These are phyloP conservation scores for Penicillium hordei DNA, from an alignment of 2,329 filamentous ascomycete species.

Conservation along the genomic window DNA sequence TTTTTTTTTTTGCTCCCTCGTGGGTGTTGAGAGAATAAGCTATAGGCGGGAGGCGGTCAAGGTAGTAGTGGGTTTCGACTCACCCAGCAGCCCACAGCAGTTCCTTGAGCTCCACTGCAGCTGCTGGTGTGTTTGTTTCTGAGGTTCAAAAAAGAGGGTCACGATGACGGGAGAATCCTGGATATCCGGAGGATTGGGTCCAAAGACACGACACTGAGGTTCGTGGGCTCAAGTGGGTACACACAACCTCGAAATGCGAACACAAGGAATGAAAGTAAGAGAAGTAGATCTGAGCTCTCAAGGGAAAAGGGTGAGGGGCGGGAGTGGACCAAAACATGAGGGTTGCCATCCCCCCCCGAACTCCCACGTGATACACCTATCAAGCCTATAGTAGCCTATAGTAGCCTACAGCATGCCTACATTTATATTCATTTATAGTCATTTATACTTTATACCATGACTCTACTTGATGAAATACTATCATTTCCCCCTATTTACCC, in stretches of 20 bases:
- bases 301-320: constrained; percentile 20
- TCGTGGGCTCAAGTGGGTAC: neutral
- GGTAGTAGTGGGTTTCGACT: constrained; percentile 22
- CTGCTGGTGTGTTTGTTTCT: constrained; percentile 22
- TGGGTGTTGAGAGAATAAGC: constrained; percentile 13
- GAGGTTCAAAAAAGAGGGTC: constrained; percentile 15
- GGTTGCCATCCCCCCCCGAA: constrained; percentile 9
- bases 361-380: constrained; percentile 25
- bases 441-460: neutral
- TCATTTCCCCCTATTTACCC: neutral
- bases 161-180: neutral
- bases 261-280: neutral
- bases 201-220: neutral
- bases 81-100: constrained; percentile 25
- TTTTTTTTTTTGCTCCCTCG: constrained; percentile 14
- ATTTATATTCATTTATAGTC: neutral
- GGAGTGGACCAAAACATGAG: constrained; percentile 26
- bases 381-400: neutral
- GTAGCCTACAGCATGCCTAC: neutral
- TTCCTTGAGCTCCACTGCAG: constrained; percentile 23
- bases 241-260: neutral
- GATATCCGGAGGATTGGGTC: neutral
- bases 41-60: constrained; percentile 26
- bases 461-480: neutral
- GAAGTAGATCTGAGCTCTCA: constrained; percentile 9